Percentiles rank a stretch among this genome's conserved stretches.
These are phyloP conservation scores for Vigna angularis DNA, from an alignment of 306 rosid species.

Conservation along the genomic window DNA sequence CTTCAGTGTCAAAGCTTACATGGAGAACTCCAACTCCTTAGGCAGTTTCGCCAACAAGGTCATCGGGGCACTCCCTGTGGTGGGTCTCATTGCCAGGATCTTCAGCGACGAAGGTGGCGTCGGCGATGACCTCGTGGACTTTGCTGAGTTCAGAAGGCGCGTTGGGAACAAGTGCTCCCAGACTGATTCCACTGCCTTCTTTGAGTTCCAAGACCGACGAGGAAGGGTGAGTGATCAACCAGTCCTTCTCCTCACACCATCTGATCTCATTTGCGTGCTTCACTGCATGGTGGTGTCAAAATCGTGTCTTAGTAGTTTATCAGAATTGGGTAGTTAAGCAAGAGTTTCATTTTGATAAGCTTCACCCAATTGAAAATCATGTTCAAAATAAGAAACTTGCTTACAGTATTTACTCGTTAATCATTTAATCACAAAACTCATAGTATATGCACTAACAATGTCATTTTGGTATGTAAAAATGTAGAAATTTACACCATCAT, in stretches of 20 bases:
- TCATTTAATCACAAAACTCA: too few relatives aligned
- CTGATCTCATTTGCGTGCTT: not conserved
- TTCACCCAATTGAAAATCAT: too few relatives aligned
- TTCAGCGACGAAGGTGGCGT: constrained; percentile 91
- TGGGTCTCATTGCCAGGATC: constrained; percentile 82
- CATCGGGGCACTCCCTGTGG: constrained; percentile 87
- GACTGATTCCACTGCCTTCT: constrained; percentile 74
- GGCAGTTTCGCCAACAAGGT: constrained; percentile 71
- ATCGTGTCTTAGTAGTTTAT: not conserved
- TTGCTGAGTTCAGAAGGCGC: constrained; percentile 86
- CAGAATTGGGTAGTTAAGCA: too few relatives aligned
- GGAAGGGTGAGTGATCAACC: constrained; percentile 60
- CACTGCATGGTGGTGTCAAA: not conserved
- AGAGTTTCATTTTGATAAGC: too few relatives aligned
- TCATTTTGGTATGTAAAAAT: too few relatives aligned
- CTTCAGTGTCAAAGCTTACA: constrained; percentile 68
- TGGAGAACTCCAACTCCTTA: constrained; percentile 75
- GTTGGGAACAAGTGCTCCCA: constrained; percentile 80
- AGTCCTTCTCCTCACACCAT: not conserved
- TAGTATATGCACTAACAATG: too few relatives aligned
- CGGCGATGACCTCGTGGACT: constrained; percentile 77
- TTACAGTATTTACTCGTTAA: too few relatives aligned
- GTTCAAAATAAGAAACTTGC: too few relatives aligned
- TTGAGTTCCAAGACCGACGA: constrained; percentile 72
- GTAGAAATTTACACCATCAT: too few relatives aligned